Conservation (phyloP, 768 basidiomycete genomes). For the Russula sp. region DNA sequence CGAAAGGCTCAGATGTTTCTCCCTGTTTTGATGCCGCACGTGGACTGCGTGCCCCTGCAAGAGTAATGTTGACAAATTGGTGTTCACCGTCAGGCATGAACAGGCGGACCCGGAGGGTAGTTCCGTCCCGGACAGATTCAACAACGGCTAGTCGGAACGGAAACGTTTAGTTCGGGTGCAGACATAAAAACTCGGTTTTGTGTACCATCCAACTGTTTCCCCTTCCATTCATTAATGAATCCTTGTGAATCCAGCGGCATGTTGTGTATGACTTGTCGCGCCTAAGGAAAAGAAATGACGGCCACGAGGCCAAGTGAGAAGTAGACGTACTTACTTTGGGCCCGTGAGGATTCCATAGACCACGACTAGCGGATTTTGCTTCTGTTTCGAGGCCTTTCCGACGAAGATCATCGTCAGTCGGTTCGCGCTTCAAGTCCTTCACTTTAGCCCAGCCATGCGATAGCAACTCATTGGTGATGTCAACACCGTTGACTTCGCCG, state of each 20-base stretch:
- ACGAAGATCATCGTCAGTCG: slow-evolving; percentile 71
- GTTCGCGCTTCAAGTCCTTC: slow-evolving; percentile 82
- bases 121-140: slow-evolving; percentile 91
- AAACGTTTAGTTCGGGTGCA: slow-evolving; percentile 1
- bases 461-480: slow-evolving; percentile 74
- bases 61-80: slow-evolving; percentile 81
- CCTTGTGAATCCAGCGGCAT: slow-evolving; percentile 90
- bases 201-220: slow-evolving; percentile 82
- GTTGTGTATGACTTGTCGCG: slow-evolving; percentile 69
- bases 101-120: slow-evolving; percentile 83
- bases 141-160: slow-evolving; percentile 62
- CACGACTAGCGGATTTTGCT: slow-evolving; percentile 70
- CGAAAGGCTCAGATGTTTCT: slow-evolving; percentile 77
- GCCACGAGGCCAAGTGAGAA: slow-evolving; percentile 6
- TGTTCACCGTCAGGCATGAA: slow-evolving; percentile 87
- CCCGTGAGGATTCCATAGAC: slow-evolving; percentile 83
- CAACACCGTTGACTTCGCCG: slow-evolving; percentile 68
- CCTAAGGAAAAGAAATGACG: slow-evolving; percentile 41
- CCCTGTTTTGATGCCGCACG: slow-evolving; percentile 68
- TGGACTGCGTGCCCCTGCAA: slow-evolving; percentile 78
- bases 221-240: slow-evolving; percentile 90
- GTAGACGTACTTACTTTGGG: slow-evolving; percentile 49
- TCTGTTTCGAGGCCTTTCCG: slow-evolving; percentile 73
- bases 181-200: slow-evolving; percentile 25
- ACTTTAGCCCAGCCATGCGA: slow-evolving; percentile 90